phyloP scores from a whole-genome alignment of 495 filamentous ascomycete genomes.

The Aspergillus affinis region DNA sequence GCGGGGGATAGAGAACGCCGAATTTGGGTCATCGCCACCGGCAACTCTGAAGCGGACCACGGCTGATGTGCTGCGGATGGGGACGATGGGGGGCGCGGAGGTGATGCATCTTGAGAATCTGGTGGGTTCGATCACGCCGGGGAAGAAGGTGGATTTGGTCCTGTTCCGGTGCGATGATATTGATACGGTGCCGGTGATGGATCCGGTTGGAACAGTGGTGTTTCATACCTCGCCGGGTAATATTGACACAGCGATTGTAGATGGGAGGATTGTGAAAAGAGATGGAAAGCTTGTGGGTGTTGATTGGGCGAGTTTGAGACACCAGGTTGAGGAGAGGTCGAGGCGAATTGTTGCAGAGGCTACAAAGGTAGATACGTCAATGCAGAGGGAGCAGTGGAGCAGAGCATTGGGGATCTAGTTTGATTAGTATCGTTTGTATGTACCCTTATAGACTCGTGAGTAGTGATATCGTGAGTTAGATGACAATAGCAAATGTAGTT shows the following conservation, averaged over 20 bases:
- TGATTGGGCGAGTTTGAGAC: not conserved
- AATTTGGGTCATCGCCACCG: not conserved
- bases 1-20: conserved; percentile 1
- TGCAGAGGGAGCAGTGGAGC: too few relatives aligned
- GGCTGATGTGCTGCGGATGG: conserved; percentile 8
- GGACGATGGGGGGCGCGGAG: conserved; percentile 6
- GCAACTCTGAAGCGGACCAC: conserved; percentile 1
- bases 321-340: not conserved
- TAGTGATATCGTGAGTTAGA: too few relatives aligned
- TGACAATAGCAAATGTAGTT: too few relatives aligned
- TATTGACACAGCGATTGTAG: conserved; percentile 10
- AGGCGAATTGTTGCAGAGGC: too few relatives aligned
- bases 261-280: conserved; percentile 12
- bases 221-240: conserved; percentile 12
- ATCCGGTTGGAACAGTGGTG: conserved; percentile 10
- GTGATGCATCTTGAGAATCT: conserved; percentile 10
- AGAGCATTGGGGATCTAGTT: too few relatives aligned
- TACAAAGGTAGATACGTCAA: too few relatives aligned
- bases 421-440: too few relatives aligned
- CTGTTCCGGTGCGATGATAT: conserved; percentile 14
- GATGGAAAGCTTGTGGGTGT: conserved; percentile 7
- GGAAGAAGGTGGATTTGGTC: conserved; percentile 12
- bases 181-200: conserved; percentile 11
- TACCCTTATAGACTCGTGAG: too few relatives aligned
- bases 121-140: conserved; percentile 5